Evolutionary conservation across 2,329 filamentous ascomycete species (phyloP), one percentile per base, ranked within the genome.

Genomic region (Helotiales sp.): DNA sequence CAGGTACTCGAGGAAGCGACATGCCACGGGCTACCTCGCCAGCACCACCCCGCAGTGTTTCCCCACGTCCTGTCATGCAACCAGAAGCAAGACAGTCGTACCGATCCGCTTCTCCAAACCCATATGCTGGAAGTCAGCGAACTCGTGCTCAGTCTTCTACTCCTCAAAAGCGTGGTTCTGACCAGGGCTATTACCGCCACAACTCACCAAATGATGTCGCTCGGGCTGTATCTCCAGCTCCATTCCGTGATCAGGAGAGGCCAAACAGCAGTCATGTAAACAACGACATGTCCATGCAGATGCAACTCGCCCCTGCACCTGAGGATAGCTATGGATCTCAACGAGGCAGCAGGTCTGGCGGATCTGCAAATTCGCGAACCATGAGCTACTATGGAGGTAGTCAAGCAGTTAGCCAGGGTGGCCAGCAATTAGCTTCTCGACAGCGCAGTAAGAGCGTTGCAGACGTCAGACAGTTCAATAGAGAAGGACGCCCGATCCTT

Each of bases 401-500:
- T 49, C 61, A 63, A 55, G 20, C 47, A n/a, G 49, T 80, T 15
- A 57, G 82, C 50, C 75, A 75, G 50, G 72, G 76, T 66, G 52
- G 77, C 74, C 69, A 79, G 72, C 69, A 79, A 73, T 68, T 76
- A 66, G 78, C 81, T 70, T 80, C 86, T 68, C 71, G 76, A 64
- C 84, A 86, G 71, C 82, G 90, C 71, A 97, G 93, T 79, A 93
- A 95, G 83, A 97, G 93, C 75, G 85, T 96, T 67, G 93, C 91
- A n/a, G 91, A 96, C 75, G 85, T 87, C 28, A 85, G 92, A 73
- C 91, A 94, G 74, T 93, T 92, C 74, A 97, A 93, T 5, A 87
- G 89, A 70, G 93, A 97, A 78, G 95, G 96, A 32, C 88, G 92
- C 68, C 89, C 92, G 40, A 95, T 98, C 77, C 78, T 98, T 77